phyloP scores from a whole-genome alignment of 352 stramenopile species.

The Labyrinthula sp. region DNA sequence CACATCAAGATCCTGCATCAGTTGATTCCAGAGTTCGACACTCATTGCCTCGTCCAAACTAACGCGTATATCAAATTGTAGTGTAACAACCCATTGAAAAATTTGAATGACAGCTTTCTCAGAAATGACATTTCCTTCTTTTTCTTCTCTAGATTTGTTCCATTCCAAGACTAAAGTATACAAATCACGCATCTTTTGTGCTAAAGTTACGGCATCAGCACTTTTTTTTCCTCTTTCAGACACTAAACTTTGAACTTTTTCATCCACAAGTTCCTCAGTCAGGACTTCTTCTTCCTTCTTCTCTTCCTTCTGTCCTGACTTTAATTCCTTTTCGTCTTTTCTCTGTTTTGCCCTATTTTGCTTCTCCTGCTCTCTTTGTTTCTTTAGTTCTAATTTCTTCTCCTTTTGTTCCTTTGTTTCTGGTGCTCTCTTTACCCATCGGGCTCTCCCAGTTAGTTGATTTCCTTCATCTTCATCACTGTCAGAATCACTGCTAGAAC shows the following conservation, averaged over 20 bases:
- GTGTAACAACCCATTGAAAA: slow-evolving; percentile 46
- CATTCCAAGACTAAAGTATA: too few relatives aligned
- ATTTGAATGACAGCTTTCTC: too few relatives aligned
- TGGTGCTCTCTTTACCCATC: slow-evolving; percentile 27
- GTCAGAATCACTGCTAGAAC: slow-evolving; percentile 1
- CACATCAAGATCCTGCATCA: background rate
- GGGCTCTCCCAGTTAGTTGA: slow-evolving; percentile 26
- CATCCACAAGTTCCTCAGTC: slow-evolving; percentile 49
- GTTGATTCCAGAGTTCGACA: slow-evolving; percentile 47
- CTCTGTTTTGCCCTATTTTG: too few relatives aligned
- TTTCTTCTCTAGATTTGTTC: too few relatives aligned
- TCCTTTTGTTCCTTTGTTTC: slow-evolving; percentile 4
- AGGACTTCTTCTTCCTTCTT: slow-evolving; percentile 59
- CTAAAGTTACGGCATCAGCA: too few relatives aligned
- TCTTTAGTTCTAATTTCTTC: slow-evolving; percentile 16
- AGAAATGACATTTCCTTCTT: too few relatives aligned
- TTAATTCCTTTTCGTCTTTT: too few relatives aligned
- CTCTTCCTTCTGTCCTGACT: slow-evolving; percentile 40
- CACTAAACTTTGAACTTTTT: slow-evolving; percentile 55
- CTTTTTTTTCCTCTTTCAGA: slow-evolving; percentile 55
- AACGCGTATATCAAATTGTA: slow-evolving; percentile 52
- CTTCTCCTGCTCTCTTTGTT: slow-evolving; percentile 13
- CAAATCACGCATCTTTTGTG: too few relatives aligned
- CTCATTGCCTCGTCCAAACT: slow-evolving; percentile 63
- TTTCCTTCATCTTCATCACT: slow-evolving; percentile 19